phyloP scores from a whole-genome alignment of 768 basidiomycete genomes.

The Termitomyces sp. region DNA sequence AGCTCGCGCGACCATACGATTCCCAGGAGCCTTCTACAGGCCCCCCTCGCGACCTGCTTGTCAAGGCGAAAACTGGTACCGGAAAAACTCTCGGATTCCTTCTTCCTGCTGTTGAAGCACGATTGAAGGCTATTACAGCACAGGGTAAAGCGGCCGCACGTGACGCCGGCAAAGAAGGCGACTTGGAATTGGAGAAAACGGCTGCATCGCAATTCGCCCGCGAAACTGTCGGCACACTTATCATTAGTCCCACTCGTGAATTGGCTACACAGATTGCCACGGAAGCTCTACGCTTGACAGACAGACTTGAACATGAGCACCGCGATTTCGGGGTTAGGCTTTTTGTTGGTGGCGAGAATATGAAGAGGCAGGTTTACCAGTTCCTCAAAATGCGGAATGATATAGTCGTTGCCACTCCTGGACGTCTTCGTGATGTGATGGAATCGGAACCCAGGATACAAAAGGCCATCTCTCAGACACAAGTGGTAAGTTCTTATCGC shows the following conservation, averaged over 20 bases:
- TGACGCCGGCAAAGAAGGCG: constrained; percentile 36
- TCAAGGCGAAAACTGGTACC: constrained; percentile 85
- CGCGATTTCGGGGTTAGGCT: constrained; percentile 62
- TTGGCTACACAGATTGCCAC: constrained; percentile 86
- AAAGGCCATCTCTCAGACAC: constrained; percentile 46
- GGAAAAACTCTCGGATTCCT: constrained; percentile 90
- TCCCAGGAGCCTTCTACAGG: constrained; percentile 20
- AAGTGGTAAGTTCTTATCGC: constrained; percentile 43
- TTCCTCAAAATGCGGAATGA: constrained; percentile 66
- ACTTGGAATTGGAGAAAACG: constrained; percentile 21
- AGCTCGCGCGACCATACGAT: constrained; percentile 51
- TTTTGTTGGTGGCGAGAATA: constrained; percentile 74
- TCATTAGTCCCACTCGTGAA: constrained; percentile 89
- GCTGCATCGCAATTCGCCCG: constrained; percentile 35
- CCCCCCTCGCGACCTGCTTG: constrained; percentile 63
- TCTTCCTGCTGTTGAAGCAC: constrained; percentile 78
- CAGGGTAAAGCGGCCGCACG: constrained; percentile 33
- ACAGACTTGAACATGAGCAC: constrained; percentile 36
- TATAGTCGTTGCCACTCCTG: constrained; percentile 88
- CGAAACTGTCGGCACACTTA: constrained; percentile 59
- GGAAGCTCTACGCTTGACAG: constrained; percentile 66
- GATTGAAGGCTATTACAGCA: constrained; percentile 53
- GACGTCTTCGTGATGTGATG: constrained; percentile 74
- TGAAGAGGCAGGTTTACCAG: constrained; percentile 57
- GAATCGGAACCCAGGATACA: constrained; percentile 51